Percentiles rank a stretch among this genome's conserved stretches.
Conservation (phyloP, 768 basidiomycete species). For the Auriscalpium orientale region DNA sequence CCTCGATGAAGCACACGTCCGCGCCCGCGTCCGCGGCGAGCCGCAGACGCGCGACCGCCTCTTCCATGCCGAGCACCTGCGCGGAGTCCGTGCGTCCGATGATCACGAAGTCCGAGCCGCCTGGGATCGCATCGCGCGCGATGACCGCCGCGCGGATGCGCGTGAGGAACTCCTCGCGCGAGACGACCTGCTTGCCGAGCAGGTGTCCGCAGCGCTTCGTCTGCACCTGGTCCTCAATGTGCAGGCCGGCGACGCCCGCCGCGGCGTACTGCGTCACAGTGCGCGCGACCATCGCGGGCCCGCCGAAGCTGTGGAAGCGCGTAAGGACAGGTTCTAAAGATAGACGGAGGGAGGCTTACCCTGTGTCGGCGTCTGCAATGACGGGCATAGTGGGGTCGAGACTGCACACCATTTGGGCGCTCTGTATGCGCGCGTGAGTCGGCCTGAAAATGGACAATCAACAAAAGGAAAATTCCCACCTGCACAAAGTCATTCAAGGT, state of each 20-base stretch:
- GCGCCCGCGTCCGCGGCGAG: conserved; percentile 69
- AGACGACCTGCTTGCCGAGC: conserved; percentile 76
- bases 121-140: conserved; percentile 69
- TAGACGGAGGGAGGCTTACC: conserved; percentile 29
- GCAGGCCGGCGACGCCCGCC: conserved; percentile 65
- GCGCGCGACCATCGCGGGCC: conserved; percentile 67
- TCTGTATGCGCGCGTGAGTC: conserved; percentile 24
- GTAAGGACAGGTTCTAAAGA: neutral
- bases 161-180: conserved; percentile 65
- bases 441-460: neutral
- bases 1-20: conserved; percentile 79
- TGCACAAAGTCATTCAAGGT: conserved; percentile 72
- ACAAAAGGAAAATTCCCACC: conserved; percentile 22
- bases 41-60: conserved; percentile 57
- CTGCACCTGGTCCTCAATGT: conserved; percentile 80
- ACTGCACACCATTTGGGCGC: conserved; percentile 64
- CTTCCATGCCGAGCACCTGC: conserved; percentile 74
- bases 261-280: conserved; percentile 65
- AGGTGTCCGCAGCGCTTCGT: conserved; percentile 78
- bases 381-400: conserved; percentile 59
- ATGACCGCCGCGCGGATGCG: conserved; percentile 73
- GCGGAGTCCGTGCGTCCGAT: conserved; percentile 75
- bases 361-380: conserved; percentile 77
- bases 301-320: conserved; percentile 44
- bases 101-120: conserved; percentile 70